These are phyloP conservation scores for Guillardia theta DNA, from an alignment of 78 protist genomes.

Conservation along the genomic window DNA sequence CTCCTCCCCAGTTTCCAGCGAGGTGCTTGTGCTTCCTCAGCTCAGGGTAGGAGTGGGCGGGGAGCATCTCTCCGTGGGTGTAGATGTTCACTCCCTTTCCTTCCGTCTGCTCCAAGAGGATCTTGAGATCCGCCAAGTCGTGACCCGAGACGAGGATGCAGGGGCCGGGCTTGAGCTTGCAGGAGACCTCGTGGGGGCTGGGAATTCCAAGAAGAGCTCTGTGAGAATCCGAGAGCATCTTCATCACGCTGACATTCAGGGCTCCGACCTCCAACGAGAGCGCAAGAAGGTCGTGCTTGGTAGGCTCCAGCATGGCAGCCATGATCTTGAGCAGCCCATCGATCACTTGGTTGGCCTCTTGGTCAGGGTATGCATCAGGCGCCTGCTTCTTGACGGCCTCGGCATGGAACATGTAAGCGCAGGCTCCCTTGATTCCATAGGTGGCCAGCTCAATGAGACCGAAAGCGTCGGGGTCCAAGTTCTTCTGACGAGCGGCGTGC, in stretches of 20 bases:
- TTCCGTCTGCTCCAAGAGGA: slow-evolving; percentile 61
- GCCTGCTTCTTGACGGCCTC: neutral
- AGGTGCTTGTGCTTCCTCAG: slow-evolving; percentile 52
- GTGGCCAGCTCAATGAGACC: slow-evolving; percentile 67
- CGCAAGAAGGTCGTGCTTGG: neutral
- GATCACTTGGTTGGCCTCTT: neutral
- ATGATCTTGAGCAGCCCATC: slow-evolving; percentile 39
- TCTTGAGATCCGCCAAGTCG: too few species aligned
- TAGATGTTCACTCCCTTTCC: slow-evolving; percentile 73
- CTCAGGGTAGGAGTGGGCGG: slow-evolving; percentile 79
- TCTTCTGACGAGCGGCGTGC: too few species aligned
- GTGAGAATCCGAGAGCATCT: slow-evolving; percentile 56
- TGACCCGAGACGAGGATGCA: too few species aligned
- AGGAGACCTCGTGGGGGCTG: slow-evolving; percentile 44
- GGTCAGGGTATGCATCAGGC: too few species aligned
- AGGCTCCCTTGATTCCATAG: slow-evolving; percentile 78
- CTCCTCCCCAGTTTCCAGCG: slow-evolving; percentile 81
- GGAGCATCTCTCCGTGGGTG: slow-evolving; percentile 92
- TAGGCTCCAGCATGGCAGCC: neutral
- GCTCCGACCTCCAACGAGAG: slow-evolving; percentile 59
- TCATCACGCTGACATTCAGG: slow-evolving; percentile 51
- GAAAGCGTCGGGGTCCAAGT: too few species aligned
- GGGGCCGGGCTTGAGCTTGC: too few species aligned
- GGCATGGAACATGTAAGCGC: slow-evolving; percentile 73
- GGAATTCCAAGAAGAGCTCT: slow-evolving; percentile 49